Base-by-base conservation (phyloP, 202 grass and related monocot species). In the Miscanthus sacchariflorus region DNA sequence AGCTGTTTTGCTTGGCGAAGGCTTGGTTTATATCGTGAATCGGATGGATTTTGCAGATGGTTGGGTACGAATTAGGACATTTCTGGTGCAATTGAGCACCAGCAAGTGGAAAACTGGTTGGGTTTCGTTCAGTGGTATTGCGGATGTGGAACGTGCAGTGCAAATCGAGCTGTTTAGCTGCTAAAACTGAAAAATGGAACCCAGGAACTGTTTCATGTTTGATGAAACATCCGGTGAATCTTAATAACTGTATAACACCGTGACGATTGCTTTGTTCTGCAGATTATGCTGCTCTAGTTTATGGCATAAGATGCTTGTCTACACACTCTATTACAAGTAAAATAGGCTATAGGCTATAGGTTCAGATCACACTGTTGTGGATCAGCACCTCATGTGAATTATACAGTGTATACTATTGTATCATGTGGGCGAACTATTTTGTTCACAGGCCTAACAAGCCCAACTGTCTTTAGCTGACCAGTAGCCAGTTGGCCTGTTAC, bases 401-500 rank as follows among this genome's bases (percentile, higher is more conserved):
- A 25, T 80, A 69, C 50, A 24, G 6, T 21, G 18, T 28, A 23
- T 46, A 40, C 73, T 78, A 74, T 12, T 38, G 38, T 68, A 83
- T 79, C 79, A 30, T 83, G 67, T 82, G 78, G 28, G 7, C 7
- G 73, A 86, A 79, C 83, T 89, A 64, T 82, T 82, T 71, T 66
- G 75, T 74, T 79, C 10, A 13, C 70, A 61, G 40, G 54, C 38
- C 27, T 69, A 13, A 23, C 25, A 77, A 81, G 36, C 46, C 39
- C 52, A 43, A 50, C 38, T 52, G 48, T 42, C 17, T 49, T 83
- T 82, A 72, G 50, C 52, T 79, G 19, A 56, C 19, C 33, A 79
- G 54, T 12, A 42, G 35, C 48, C 49, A 77, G 23, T 78, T 82
- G 43, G 66, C 50, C 48, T 87, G 14, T 84, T 80, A 74, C 54